These are phyloP conservation scores for Cucumis melo DNA, from an alignment of 306 rosid species.

Conservation along the genomic window DNA sequence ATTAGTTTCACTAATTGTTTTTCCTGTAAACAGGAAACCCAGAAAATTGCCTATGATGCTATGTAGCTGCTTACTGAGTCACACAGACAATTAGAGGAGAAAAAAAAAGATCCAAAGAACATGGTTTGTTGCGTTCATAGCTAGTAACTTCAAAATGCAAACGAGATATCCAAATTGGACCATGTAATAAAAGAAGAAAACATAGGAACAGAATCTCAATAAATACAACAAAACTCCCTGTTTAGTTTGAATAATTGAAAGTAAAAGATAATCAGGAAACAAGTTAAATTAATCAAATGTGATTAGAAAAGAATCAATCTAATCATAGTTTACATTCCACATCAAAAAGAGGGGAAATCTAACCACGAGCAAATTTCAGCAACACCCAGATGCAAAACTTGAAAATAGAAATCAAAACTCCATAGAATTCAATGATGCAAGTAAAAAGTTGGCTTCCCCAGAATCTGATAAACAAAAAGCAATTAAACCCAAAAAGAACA, in stretches of 20 bases:
- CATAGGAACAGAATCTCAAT: neutral
- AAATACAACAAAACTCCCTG: neutral
- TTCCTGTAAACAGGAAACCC: neutral
- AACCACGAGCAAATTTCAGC: neutral
- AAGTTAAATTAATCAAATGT: neutral
- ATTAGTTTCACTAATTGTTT: neutral
- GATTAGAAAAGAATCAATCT: neutral
- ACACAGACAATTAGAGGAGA: neutral
- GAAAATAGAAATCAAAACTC: neutral
- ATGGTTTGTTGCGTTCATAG: neutral
- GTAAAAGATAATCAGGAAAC: neutral
- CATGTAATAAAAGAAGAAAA: neutral
- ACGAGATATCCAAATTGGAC: neutral
- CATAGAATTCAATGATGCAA: neutral
- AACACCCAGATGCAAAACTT: neutral
- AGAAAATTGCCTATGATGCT: neutral
- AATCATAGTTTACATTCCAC: neutral
- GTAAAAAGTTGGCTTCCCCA: neutral
- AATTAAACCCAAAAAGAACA: neutral
- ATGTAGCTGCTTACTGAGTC: neutral
- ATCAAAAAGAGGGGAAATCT: neutral
- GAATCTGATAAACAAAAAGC: neutral
- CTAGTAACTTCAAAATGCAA: neutral
- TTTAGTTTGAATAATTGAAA: neutral
- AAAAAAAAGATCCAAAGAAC: neutral